phyloP scores from a whole-genome alignment of 2,329 filamentous ascomycete genomes.

The Verticillium alfalfae region DNA sequence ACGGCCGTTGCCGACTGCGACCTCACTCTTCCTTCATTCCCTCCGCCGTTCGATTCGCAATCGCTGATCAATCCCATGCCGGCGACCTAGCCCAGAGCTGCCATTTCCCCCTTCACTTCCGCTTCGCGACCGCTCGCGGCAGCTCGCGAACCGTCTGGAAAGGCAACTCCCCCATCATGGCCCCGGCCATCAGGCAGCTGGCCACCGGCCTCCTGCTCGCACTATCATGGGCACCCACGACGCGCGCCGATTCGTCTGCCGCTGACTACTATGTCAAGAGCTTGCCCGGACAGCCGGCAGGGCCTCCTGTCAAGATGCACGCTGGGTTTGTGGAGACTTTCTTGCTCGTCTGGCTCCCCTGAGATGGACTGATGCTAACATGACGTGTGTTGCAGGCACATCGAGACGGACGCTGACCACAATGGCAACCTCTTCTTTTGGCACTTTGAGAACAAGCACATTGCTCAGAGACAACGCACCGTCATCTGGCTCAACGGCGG shows the following conservation, averaged over 20 bases:
- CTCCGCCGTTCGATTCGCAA: background rate
- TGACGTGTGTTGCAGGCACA: slow-evolving; percentile 57
- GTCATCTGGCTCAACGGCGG: slow-evolving; percentile 97
- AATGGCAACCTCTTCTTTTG: slow-evolving; percentile 98
- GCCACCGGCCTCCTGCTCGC: slow-evolving; percentile 24
- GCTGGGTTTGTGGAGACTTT: slow-evolving; percentile 65
- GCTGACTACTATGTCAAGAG: slow-evolving; percentile 87
- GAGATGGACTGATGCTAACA: slow-evolving; percentile 15
- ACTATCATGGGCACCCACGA: slow-evolving; percentile 34
- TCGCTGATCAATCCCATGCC: slow-evolving; percentile 1
- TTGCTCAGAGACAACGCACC: slow-evolving; percentile 83
- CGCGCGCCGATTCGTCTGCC: slow-evolving; percentile 20
- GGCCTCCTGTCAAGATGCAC: slow-evolving; percentile 89
- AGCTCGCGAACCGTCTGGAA: slow-evolving; percentile 5
- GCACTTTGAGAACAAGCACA: slow-evolving; percentile 94
- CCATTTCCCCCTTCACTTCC: background rate
- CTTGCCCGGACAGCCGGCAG: slow-evolving; percentile 74
- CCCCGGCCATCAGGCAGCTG: slow-evolving; percentile 16
- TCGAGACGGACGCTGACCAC: slow-evolving; percentile 78
- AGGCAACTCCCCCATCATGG: slow-evolving; percentile 12
- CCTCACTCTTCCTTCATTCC: background rate
- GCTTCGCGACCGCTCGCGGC: slow-evolving; percentile 1
- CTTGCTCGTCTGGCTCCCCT: background rate
- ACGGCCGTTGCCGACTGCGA: background rate
- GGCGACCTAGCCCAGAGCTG: background rate